These are phyloP conservation scores for Amanita brunnescens DNA, from an alignment of 768 basidiomycete species.

Conservation along the genomic window DNA sequence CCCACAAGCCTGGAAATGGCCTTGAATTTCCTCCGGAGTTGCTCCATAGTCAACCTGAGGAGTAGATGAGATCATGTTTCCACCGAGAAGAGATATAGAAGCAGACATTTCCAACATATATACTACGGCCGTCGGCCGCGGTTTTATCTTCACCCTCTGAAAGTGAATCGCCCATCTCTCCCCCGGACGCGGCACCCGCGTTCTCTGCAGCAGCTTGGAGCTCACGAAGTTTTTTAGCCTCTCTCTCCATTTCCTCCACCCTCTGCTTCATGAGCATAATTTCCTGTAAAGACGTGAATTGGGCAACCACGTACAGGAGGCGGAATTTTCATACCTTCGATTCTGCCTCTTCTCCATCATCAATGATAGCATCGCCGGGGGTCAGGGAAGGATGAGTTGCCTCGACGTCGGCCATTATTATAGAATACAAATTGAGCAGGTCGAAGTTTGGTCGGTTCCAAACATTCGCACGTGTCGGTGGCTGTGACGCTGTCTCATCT, in stretches of 20 bases:
- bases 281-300: conserved; percentile 42
- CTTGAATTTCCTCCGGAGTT: conserved; percentile 97
- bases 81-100: conserved; percentile 9
- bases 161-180: conserved; percentile 36
- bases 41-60: conserved; percentile 91
- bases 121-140: conserved; percentile 73
- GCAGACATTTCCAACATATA: conserved; percentile 94
- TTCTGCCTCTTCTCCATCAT: conserved; percentile 58
- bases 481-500: neutral
- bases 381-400: conserved; percentile 31
- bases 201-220: conserved; percentile 73
- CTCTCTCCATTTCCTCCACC: conserved; percentile 89
- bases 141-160: conserved; percentile 81
- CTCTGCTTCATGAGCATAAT: conserved; percentile 86
- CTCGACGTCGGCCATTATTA: conserved; percentile 51
- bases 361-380: conserved; percentile 31
- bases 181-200: conserved; percentile 38
- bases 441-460: conserved; percentile 10
- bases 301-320: conserved; percentile 10
- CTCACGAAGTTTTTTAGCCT: conserved; percentile 81
- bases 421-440: conserved; percentile 13
- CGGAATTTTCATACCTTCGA: conserved; percentile 36
- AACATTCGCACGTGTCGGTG: conserved; percentile 2
- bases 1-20: conserved; percentile 94
- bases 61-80: conserved; percentile 6